Evolutionary conservation across 805 yeast genomes (phyloP), one percentile per base, ranked within the genome.

Genomic region (Yarrowia alimentaria): DNA sequence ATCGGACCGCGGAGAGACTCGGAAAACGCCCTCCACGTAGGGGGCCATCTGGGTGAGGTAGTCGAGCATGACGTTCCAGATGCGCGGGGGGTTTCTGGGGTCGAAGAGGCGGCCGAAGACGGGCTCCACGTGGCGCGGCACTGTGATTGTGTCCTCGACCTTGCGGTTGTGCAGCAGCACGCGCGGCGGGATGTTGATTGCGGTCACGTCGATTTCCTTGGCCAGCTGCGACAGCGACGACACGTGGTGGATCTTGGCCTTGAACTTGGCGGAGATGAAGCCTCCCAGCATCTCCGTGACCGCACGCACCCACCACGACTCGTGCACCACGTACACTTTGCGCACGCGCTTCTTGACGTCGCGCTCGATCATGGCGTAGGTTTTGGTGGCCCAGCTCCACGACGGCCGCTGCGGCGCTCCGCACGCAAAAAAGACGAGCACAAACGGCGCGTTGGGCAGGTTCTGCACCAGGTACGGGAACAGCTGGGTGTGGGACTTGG

Each of bases 301-400:
- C 0, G 95, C 82, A 58, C 88, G 79, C 20, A 87, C 77, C 67
- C 90, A 77, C 93, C 96, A 89, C 38, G 85, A 83, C 58, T 90
- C 96, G 66, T 91, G 97, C 2, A 91, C 95, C 22, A 90, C 76
- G 56, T 82, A 84, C 3, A 88, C 71, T 60, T 79, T 82, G 47
- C 69, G 68, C 34, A 91, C 66, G 51, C 76, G 71, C 48, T 76
- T 74, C 54, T 78, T 76, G 34, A 74, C 67, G 5, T 71, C 72
- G 12, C 76, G 73, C 1, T 91, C 80, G 20, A 91, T 73, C 56
- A 77, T 67, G 55, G 77, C 67, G 61, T 75, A 79, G 50, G 79
- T 72, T 43, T 70, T 74, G n/a, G 79, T 70, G 54, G 88, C 85
- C 77, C 88, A 83, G 6, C 82, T 72, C 89, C 94, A 81, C 38